Evolutionary conservation across 306 rosid species (phyloP).

Genomic region (Vigna reflexopilosa): DNA sequence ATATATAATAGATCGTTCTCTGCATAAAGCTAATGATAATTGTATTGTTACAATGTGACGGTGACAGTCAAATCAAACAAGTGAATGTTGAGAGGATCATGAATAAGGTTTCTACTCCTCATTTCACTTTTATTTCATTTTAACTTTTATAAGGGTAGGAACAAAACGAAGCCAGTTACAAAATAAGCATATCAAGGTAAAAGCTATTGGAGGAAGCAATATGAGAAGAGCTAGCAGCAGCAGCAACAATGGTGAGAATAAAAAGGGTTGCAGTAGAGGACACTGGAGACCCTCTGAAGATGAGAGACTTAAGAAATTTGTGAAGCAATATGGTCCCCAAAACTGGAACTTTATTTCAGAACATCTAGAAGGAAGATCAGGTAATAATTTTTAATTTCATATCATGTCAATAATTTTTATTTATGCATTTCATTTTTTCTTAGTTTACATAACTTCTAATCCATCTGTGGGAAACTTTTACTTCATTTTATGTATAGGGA

Average conservation of each 20-base stretch:
- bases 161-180: no score
- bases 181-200: no score
- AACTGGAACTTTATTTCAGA: conserved; percentile 74
- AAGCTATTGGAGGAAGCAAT: no score
- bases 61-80: no score
- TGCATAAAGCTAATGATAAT: neutral
- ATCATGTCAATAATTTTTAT: neutral
- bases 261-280: conserved; percentile 57
- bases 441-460: neutral
- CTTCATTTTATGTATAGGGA: conserved; percentile 46
- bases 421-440: neutral
- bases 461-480: neutral
- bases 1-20: neutral
- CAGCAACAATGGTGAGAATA: conserved; percentile 31
- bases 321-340: conserved; percentile 61
- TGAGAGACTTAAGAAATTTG: conserved; percentile 54
- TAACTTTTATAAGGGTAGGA: no score
- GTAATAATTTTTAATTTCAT: conserved; percentile 20
- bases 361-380: conserved; percentile 69
- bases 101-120: no score
- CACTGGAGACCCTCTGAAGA: conserved; percentile 74
- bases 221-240: conserved; percentile 48
- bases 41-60: neutral
- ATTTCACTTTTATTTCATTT: no score
- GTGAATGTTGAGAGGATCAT: no score